These are phyloP conservation scores for Nemophila menziesii DNA, from an alignment of 257 asterid genomes.

Conservation along the genomic window DNA sequence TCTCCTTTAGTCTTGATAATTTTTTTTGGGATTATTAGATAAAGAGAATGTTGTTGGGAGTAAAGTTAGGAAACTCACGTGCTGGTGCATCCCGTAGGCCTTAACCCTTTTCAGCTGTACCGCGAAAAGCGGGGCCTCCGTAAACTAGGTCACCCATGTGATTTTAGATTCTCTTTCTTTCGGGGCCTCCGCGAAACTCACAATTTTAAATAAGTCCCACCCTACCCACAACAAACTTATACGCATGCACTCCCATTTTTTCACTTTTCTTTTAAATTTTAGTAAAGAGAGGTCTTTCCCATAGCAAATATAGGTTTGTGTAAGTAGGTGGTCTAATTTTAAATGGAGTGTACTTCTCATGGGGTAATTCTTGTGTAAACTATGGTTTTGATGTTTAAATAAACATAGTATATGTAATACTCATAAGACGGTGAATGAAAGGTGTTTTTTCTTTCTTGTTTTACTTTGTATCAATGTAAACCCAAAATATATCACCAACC, in stretches of 20 bases:
- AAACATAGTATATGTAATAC: too few species aligned
- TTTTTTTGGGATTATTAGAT: background rate
- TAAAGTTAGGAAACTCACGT: constrained; percentile 47
- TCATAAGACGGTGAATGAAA: too few species aligned
- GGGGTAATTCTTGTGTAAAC: too few species aligned
- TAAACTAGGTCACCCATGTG: constrained; percentile 26
- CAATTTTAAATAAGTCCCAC: background rate
- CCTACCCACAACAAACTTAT: too few species aligned
- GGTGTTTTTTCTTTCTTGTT: too few species aligned
- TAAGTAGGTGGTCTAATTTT: too few species aligned
- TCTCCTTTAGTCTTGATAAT: too few species aligned
- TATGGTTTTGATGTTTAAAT: too few species aligned
- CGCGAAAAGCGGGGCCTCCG: constrained; percentile 71
- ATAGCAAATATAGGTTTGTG: too few species aligned
- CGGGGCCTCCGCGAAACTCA: background rate
- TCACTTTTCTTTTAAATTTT: background rate
- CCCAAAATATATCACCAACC: too few species aligned
- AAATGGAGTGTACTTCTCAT: too few species aligned
- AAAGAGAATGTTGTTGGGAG: constrained; percentile 16
- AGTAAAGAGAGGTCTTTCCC: background rate
- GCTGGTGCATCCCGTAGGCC: constrained; percentile 24
- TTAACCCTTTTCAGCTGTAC: constrained; percentile 21
- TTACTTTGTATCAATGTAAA: too few species aligned
- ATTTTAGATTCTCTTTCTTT: constrained; percentile 4
- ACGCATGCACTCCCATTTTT: background rate